Evolutionary conservation across 352 stramenopile genomes (phyloP), one percentile per base, ranked within the genome.

Genomic region (Globisporangium apiculatum): DNA sequence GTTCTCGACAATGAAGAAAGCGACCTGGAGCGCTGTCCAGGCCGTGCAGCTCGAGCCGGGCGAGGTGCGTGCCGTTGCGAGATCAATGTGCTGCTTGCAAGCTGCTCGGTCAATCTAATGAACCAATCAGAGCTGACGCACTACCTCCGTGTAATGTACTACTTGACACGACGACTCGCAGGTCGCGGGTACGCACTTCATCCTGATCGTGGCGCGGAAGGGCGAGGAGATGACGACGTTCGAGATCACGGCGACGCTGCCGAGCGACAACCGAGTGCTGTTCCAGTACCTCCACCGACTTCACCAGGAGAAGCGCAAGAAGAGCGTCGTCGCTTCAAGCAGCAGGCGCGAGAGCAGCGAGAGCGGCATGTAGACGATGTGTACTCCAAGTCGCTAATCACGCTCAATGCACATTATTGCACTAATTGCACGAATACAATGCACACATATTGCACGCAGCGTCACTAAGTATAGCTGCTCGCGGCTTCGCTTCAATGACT

Each of bases 11-110:
- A 68, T 72, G 15, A 55, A 61, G 54, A 71, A 64, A 35, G 58
- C 75, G 24, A 64, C 51, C 18, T 76, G 63, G 68, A 48, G 59
- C 14, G 49, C 51, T 11, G 54, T 79, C 51, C 60, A 69, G 11
- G 71, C 60, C 5, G 68, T 79, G 38, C 71, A 76, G 49, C 68
- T 76, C 49, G 71, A 79, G 36, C 35, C 66, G 31, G 57, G 60
- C 14, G 62, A 62, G 4, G 65, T 62, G 7, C 7, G 42, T 47
- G 41, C 41, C 41, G 14, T 11, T 0, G 41, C 8, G 41, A 1
- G 41, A 11, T 47, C 11, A 5, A 17, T 47, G 11, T 47, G 41
- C 5, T 31, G 24, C 1, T 31, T 31, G 24, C 24, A 31, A 31
- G 24, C 24, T 31, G 2, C 24, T 31, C 24, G 24, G 24, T 31